Evolutionary conservation across 441 rosid species (phyloP).

Genomic region (Oxalis stricta): DNA sequence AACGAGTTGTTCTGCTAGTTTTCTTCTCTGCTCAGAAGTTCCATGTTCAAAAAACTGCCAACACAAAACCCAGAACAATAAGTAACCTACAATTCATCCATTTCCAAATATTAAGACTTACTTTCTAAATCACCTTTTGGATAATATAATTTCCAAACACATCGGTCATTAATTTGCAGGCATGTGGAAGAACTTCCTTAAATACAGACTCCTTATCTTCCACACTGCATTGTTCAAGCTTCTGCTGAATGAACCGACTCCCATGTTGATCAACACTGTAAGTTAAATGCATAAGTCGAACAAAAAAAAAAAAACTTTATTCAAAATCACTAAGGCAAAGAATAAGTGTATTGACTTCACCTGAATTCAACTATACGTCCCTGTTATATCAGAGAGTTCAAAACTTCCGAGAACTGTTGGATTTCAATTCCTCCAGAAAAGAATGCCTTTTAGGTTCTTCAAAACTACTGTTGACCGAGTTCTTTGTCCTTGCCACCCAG

Average conservation of each 20-base stretch:
- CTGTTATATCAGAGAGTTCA: slow-evolving; percentile 52
- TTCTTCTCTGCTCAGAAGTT: slow-evolving; percentile 45
- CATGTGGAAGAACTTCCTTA: slow-evolving; percentile 54
- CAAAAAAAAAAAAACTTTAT: slow-evolving; percentile 10
- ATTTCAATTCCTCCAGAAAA: slow-evolving; percentile 63
- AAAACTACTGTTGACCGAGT: slow-evolving; percentile 25
- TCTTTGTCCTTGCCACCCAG: slow-evolving; percentile 60
- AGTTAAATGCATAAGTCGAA: no score
- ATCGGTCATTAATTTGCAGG: slow-evolving; percentile 55
- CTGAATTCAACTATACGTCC: slow-evolving; percentile 70
- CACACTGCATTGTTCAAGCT: slow-evolving; percentile 42
- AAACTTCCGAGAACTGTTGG: slow-evolving; percentile 49
- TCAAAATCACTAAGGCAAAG: slow-evolving; percentile 3
- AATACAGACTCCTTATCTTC: slow-evolving; percentile 57
- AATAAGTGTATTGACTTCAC: slow-evolving; percentile 19
- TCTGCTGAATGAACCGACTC: slow-evolving; percentile 72
- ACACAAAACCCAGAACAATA: slow-evolving; percentile 13
- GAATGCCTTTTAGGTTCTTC: slow-evolving; percentile 49
- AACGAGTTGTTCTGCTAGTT: slow-evolving; percentile 48
- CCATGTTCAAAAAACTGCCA: slow-evolving; percentile 61
- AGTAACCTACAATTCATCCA: slow-evolving; percentile 2
- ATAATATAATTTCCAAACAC: slow-evolving; percentile 74
- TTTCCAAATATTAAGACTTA: background rate
- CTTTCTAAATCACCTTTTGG: slow-evolving; percentile 31
- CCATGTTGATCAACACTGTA: slow-evolving; percentile 78